phyloP scores from a whole-genome alignment of 495 filamentous ascomycete genomes.

The Lentithecium fluviatile region DNA sequence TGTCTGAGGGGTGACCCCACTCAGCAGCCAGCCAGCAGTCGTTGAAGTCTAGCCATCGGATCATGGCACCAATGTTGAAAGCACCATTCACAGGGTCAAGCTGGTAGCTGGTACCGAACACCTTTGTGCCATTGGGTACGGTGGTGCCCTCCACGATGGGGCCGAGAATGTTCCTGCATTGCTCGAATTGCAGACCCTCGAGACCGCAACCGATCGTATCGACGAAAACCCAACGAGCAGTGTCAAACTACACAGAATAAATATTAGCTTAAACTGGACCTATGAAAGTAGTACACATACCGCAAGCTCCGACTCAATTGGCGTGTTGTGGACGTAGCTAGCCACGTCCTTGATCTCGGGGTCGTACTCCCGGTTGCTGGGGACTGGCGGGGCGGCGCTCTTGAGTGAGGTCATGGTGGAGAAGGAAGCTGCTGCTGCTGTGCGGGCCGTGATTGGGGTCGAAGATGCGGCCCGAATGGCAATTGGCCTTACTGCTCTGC shows the following conservation, averaged over 20 bases:
- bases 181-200: conserved; percentile 91
- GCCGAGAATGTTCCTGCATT: conserved; percentile 93
- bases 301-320: conserved; percentile 86
- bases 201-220: conserved; percentile 96
- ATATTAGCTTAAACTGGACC: conserved; percentile 6
- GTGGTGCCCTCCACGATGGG: conserved; percentile 86
- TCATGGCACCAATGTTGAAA: conserved; percentile 98
- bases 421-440: conserved; percentile 45
- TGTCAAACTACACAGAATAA: conserved; percentile 70
- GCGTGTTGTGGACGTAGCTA: conserved; percentile 86
- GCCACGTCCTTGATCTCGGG: conserved; percentile 94
- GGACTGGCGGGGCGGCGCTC: conserved; percentile 53
- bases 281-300: conserved; percentile 53
- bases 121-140: conserved; percentile 89
- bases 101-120: conserved; percentile 89
- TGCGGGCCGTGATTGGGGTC: conserved; percentile 21
- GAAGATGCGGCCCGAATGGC: conserved; percentile 24
- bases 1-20: conserved; percentile 98
- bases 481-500: conserved; percentile 33
- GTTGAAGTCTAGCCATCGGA: conserved; percentile 99
- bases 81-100: conserved; percentile 93
- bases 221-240: conserved; percentile 59
- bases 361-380: conserved; percentile 63
- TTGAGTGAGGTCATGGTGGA: conserved; percentile 57
- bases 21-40: conserved; percentile 99